phyloP scores from a whole-genome alignment of 345 rosid species.

The Linum usitatissimum region DNA sequence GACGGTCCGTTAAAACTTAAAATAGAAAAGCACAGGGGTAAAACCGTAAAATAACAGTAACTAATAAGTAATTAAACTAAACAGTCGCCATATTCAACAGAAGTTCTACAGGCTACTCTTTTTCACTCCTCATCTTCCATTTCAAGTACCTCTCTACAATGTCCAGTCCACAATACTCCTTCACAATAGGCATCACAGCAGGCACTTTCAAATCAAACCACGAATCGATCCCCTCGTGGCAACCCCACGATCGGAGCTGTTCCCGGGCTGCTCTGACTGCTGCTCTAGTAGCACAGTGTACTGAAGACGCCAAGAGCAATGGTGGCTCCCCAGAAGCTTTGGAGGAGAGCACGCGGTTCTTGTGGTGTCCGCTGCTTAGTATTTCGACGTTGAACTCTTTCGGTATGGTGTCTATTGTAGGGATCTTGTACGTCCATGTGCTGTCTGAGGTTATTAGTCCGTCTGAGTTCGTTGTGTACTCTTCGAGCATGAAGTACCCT shows the following conservation, averaged over 20 bases:
- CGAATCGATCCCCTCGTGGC: background rate
- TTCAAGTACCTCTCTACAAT: conserved; percentile 4
- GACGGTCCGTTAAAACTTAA: too few species aligned
- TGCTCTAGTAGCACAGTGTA: conserved; percentile 1
- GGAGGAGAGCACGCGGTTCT: conserved; percentile 1
- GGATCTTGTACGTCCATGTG: conserved; percentile 3
- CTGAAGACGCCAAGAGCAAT: conserved; percentile 1
- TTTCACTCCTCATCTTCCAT: background rate
- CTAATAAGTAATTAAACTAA: too few species aligned
- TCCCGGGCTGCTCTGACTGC: conserved; percentile 1
- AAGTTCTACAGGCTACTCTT: background rate
- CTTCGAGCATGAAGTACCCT: background rate
- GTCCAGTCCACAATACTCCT: conserved; percentile 4
- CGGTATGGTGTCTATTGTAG: conserved; percentile 3
- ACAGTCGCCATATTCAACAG: too few species aligned
- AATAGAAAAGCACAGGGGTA: too few species aligned
- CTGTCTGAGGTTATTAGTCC: background rate
- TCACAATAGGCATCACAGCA: background rate
- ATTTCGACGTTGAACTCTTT: conserved; percentile 6
- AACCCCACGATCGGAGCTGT: conserved; percentile 1
- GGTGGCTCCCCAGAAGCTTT: conserved; percentile 7
- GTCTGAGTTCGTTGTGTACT: background rate
- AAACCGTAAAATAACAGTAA: too few species aligned
- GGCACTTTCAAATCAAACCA: background rate
- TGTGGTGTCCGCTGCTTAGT: conserved; percentile 5